phyloP scores from a whole-genome alignment of 1,284 basidiomycete species.

The Rhodofomes roseus region DNA sequence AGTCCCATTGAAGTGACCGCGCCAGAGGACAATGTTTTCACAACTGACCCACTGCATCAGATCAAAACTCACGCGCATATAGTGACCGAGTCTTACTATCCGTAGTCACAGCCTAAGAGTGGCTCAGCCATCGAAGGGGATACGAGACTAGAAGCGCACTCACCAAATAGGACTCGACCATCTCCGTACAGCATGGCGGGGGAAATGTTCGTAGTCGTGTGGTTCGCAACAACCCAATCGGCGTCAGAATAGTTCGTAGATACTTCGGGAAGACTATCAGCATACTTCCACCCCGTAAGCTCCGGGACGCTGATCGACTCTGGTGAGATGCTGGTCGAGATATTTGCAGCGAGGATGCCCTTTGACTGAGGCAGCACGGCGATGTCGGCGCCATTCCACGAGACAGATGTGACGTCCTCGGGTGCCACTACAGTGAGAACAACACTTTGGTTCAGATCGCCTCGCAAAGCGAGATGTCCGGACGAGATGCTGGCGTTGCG shows the following conservation, averaged over 20 bases:
- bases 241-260: conserved; percentile 51
- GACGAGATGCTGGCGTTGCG: conserved; percentile 43
- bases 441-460: conserved; percentile 43
- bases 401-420: conserved; percentile 43
- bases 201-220: conserved; percentile 66
- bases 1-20: conserved; percentile 69
- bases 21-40: conserved; percentile 76
- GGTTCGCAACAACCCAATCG: conserved; percentile 61
- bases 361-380: conserved; percentile 7
- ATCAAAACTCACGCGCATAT: too few relatives aligned
- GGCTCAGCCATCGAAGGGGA: background rate
- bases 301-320: conserved; percentile 27
- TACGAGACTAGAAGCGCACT: too few relatives aligned
- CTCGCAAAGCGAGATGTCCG: conserved; percentile 40
- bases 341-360: conserved; percentile 21
- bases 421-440: conserved; percentile 51
- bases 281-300: conserved; percentile 64
- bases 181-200: conserved; percentile 68
- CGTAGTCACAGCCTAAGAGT: conserved; percentile 63
- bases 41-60: conserved; percentile 45
- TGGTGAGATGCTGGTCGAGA: conserved; percentile 15
- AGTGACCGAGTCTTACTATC: conserved; percentile 75
- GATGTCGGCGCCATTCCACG: conserved; percentile 66
- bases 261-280: conserved; percentile 71
- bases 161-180: conserved; percentile 63